Percentiles rank a stretch among this genome's conserved stretches.
Conservation (phyloP, 257 asterid species). For the Solanum piurae region DNA sequence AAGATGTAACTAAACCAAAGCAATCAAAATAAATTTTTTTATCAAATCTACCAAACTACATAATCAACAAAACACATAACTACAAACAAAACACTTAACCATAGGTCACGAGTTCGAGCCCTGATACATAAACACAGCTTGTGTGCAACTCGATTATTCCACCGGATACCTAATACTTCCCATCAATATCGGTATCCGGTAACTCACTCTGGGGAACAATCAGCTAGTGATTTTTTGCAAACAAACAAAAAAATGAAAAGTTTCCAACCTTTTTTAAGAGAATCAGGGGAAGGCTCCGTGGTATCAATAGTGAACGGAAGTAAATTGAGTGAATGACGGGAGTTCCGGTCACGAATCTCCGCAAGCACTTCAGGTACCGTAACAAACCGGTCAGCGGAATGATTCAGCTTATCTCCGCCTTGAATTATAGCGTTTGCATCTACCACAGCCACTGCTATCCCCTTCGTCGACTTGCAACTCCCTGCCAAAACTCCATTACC, state of each 20-base stretch:
- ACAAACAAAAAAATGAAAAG: neutral
- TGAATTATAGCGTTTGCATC: conserved; percentile 91
- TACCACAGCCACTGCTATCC: conserved; percentile 81
- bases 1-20: neutral
- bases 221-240: neutral
- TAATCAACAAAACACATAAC: neutral
- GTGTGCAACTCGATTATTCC: neutral
- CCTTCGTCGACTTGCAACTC: conserved; percentile 71
- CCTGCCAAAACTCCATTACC: conserved; percentile 37
- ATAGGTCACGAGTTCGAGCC: neutral
- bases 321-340: conserved; percentile 77
- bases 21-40: neutral
- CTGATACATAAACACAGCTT: neutral
- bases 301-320: conserved; percentile 75
- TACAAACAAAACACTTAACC: neutral
- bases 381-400: conserved; percentile 70
- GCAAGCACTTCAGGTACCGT: conserved; percentile 67
- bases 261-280: conserved; percentile 55
- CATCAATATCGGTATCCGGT: too few species aligned
- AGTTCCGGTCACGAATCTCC: conserved; percentile 81
- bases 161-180: neutral
- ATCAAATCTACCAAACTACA: neutral
- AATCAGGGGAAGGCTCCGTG: conserved; percentile 68
- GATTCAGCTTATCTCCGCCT: conserved; percentile 55
- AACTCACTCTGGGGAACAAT: neutral